Base-by-base conservation (phyloP, 2,329 filamentous ascomycete species). In the Spiromastix sp. region DNA sequence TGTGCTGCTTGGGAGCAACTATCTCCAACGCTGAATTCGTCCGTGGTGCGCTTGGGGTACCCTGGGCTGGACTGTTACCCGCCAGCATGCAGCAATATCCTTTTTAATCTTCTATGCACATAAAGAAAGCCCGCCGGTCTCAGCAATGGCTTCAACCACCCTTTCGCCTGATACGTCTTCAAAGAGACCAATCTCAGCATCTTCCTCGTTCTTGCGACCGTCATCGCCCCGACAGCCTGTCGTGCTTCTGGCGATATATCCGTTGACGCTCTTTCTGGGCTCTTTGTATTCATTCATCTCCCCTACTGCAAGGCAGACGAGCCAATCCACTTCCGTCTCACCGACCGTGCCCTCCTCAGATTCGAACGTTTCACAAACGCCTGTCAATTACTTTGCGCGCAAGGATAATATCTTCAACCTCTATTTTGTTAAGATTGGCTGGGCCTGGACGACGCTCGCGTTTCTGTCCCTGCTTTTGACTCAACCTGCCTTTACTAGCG, bases 331-430 rank as follows among this genome's bases (percentile, higher is more conserved):
- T 67, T 2, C 51, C 62, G 36, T 33, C 24, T 24, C 21, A 15
- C 32, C 25, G 31, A 11, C 30, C 18, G 17, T 10, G 35, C 36
- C 11, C 28, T 13, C 18, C 24, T 18, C 12, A 30, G 17, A 22
- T 37, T 9, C 36, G 27, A 18, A 27, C 36, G 17, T 24, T 35
- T 32, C 8, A 37, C 45, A 12, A 15, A 39, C 10, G 21, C 50
- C 58, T 2, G 52, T 60, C 36, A 67, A 66, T 55, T 98, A 96
- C 67, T 98, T 98, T 57, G 89, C 91, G 30, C 81, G 81, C 49
- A 98, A 98, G 63, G 72, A 77, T 57, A 98, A 98, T 63, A 49
- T 95, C 34, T 82, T 96, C 72, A 98, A 98, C 56, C 60, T 82
- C 30, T 73, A 86, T 50, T 98, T 96, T 54, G 91, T 98, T 51